These are phyloP conservation scores for Xylaria longipes DNA, from an alignment of 495 filamentous ascomycete species.

Conservation along the genomic window DNA sequence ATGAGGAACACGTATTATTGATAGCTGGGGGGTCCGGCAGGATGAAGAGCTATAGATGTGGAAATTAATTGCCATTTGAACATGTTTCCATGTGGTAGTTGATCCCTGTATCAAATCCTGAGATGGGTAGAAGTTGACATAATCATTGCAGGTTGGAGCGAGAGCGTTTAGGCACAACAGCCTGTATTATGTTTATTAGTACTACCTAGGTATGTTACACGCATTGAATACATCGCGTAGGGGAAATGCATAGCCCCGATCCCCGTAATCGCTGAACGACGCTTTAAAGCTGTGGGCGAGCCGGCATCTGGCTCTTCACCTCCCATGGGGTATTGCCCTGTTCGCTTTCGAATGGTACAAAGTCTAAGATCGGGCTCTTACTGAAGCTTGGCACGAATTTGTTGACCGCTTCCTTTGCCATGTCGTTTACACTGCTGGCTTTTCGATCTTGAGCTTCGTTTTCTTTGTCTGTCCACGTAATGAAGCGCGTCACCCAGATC, in stretches of 20 bases:
- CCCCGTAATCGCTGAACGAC: neutral
- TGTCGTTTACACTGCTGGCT: neutral
- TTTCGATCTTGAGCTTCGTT: constrained; percentile 22
- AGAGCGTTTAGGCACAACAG: neutral
- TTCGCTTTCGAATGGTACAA: constrained; percentile 24
- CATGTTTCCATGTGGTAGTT: neutral
- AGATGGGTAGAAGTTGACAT: neutral
- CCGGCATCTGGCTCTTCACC: neutral
- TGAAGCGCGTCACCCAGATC: constrained; percentile 10
- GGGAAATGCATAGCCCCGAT: neutral
- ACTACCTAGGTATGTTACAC: neutral
- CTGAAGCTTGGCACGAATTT: neutral
- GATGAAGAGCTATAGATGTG: neutral
- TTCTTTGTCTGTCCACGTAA: constrained; percentile 22
- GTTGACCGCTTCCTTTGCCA: neutral
- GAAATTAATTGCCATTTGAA: neutral
- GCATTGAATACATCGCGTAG: neutral
- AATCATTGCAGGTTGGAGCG: too few species aligned
- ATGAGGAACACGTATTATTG: neutral
- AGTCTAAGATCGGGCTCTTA: constrained; percentile 22
- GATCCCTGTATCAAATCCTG: neutral
- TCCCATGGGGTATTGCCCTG: constrained; percentile 21
- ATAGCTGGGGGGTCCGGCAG: neutral
- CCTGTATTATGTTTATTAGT: neutral
- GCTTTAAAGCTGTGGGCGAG: constrained; percentile 5